Evolutionary conservation across 805 yeast species (phyloP), one percentile per base, ranked within the genome.

Genomic region (Millerozyma miso): DNA sequence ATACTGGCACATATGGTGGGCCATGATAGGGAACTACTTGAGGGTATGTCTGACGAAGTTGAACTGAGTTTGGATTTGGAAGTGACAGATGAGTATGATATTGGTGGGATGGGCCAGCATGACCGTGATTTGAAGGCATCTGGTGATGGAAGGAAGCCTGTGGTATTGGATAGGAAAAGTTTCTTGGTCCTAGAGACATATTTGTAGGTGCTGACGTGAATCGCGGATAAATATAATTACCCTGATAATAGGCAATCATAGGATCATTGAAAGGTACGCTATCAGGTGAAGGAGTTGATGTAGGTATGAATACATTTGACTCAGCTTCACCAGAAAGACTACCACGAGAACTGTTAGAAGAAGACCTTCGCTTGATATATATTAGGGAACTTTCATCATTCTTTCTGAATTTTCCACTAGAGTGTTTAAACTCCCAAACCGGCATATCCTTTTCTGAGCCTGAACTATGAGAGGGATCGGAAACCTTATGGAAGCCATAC

Each of bases 401-500:
- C 48, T 70, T 74, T 40, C 65, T 63, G 52, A 78, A 78, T 46
- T 67, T 71, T 3, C 80, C 81, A 35, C 69, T 59, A 37, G 71
- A 61, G 48, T 78, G 83, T 46, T 77, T 73, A 58, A 78, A 78
- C 53, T 77, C 82, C 82, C 82, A 78, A 3, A 77, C 63, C 4
- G 62, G 53, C 20, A 44, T 26, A 33, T 58, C 62, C 35, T 54
- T 54, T 31, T 46, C 48, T 19, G 33, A 10, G 26, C 40, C 37
- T 3, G 37, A 35, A 5, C 40, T 10, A n/a, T 34, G 45, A 16
- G 41, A 44, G 14, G 70, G 71, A 46, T 77, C 81, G 47, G 67
- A 77, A 6, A 85, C 82, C 65, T 90, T 89, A 63, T 90, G 97
- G 68, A 90, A 89, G 1, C 97, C 97, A 60, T 89, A 89, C 97